Base-by-base conservation (phyloP, 805 yeast species). In the Zygosaccharomyces gambellarensis region DNA sequence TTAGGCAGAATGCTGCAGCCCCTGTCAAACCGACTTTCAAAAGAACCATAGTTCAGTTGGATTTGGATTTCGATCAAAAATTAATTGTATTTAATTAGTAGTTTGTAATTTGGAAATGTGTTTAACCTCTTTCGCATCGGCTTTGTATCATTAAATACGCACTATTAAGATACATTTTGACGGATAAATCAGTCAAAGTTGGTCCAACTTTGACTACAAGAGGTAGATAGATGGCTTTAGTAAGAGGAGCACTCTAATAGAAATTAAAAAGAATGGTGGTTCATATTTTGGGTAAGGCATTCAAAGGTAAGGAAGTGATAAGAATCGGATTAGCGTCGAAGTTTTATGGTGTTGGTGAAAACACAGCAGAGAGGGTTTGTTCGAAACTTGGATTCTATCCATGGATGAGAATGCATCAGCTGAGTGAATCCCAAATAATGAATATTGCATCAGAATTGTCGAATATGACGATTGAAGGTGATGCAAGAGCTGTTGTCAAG, bases 301-400 rank as follows among this genome's bases (percentile, higher is more conserved):
- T 77, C 53, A 73, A 71, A 49, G 79, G 80, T 2, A 67, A 69
- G 47, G 65, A 63, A 44, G 60, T 64, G 5, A 55, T 68, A 17
- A 60, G 52, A 68, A 71, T 77, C 55, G 98, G 95, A 4, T 75
- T 94, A 54, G 82, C 90, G 22, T 78, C 85, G 49, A 83, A 83
- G 54, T 84, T 94, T 56, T 90, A 87, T 65, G 99, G 98, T 28
- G 74, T 94, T 36, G 97, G 98, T n/a, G 68, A 72, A 41, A 67
- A 72, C 47, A 81, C 86, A 8, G 92, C 97, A 2, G 79, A 79
- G 54, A 74, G 75, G 60, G 74, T 94, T 46, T 90, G 97, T 66
- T 83, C 97, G 36, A 88, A 82, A 64, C 80, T 92, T 21, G 97
- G 96, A 9, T 79, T 94, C 51, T 92, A 90, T 63, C 98, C 98